These are phyloP conservation scores for Ogataea pini DNA, from an alignment of 805 yeast genomes.

Conservation along the genomic window DNA sequence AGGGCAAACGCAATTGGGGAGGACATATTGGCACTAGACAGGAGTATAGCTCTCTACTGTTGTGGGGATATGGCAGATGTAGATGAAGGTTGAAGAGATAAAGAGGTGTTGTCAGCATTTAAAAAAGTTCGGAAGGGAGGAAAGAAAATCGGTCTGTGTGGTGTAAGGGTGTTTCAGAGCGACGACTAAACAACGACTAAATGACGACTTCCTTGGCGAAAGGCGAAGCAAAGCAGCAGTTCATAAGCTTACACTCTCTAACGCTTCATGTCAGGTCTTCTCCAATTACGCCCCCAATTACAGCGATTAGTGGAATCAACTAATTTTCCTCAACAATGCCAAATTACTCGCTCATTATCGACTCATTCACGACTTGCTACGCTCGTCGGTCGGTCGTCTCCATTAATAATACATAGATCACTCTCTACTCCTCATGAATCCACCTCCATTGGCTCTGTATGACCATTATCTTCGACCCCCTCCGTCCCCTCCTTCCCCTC, in stretches of 20 bases:
- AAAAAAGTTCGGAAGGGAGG: background rate
- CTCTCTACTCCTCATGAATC: background rate
- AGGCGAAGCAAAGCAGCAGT: too few species aligned
- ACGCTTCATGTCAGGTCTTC: too few species aligned
- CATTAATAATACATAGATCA: background rate
- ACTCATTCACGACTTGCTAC: too few species aligned
- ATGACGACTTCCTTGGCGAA: too few species aligned
- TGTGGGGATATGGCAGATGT: background rate
- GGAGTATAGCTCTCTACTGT: slow-evolving; percentile 42
- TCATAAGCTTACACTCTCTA: too few species aligned
- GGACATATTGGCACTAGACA: slow-evolving; percentile 34
- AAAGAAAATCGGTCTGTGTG: slow-evolving; percentile 1
- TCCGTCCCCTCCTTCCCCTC: background rate
- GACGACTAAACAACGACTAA: background rate
- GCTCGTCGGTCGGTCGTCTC: background rate
- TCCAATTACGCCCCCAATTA: too few species aligned
- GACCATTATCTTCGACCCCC: too few species aligned
- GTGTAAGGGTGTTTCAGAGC: slow-evolving; percentile 7
- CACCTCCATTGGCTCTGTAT: too few species aligned
- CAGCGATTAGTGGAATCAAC: too few species aligned
- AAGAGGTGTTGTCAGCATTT: background rate
- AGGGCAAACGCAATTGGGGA: slow-evolving; percentile 54
- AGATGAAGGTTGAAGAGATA: background rate
- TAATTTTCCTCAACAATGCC: too few species aligned
- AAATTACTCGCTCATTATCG: too few species aligned